Base-by-base conservation (phyloP, 2,329 filamentous ascomycete species). In the Delphinella strobiligena region DNA sequence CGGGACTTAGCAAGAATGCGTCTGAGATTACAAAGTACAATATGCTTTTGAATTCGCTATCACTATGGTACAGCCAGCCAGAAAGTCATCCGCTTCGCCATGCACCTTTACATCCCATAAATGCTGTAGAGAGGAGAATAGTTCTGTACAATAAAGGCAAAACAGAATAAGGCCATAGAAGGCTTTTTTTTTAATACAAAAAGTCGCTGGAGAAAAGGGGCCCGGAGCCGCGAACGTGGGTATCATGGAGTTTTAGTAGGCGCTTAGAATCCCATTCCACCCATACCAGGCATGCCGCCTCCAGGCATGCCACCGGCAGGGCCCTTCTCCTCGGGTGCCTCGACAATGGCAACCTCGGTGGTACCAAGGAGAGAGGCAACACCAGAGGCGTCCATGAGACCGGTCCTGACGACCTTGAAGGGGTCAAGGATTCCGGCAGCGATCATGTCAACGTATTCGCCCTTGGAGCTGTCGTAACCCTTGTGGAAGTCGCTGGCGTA, bases 391-490 rank as follows among this genome's bases (percentile, higher is more conserved):
- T 98, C 91, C 56, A 88, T 76, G 44, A 98, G 80, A 58, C 86
- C 89, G 48, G 91, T 98, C 56, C 91, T 87, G 59, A 98, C 91
- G 53, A 98, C 91, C 83, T 98, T 98, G 75, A 98, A 83, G 49
- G 91, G 91, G 63, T 98, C 91, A 45, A 98, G 82, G 64, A 98
- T 98, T 82, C 91, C 91, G 51, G 86, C 78, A 47, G 75, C 64
- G 59, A 98, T 95, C 91, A 98, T 96, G 72, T 98, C 89, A 51
- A 95, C 87, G 68, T 94, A 98, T 72, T 96, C 84, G 66, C 89
- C 87, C 74, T 88, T 94, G 62, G 86, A 70, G 68, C 83, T 91
- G 75, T 98, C 86, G 70, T 86, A 98, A 49, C 91, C 91, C 73
- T 82, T 91, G 83, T 95, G 93, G 78, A 98, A 98, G 67, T 98